phyloP scores from a whole-genome alignment of 169 alveolate species.

The Toxoplasma gondii region DNA sequence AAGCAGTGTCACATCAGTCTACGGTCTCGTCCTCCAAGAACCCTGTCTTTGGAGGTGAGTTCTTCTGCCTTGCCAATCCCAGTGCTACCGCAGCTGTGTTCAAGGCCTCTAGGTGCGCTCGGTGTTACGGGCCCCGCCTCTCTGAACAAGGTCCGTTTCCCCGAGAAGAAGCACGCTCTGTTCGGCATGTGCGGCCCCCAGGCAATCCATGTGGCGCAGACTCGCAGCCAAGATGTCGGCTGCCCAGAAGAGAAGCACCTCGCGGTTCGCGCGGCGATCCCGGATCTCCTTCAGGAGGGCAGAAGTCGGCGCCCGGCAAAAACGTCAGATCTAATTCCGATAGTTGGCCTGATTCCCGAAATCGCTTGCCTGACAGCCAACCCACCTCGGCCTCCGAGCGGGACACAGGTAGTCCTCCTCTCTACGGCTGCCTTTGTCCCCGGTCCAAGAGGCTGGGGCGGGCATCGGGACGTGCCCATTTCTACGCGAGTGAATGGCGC shows the following conservation, averaged over 20 bases:
- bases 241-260: neutral
- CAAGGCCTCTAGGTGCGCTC: neutral
- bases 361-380: neutral
- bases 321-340: too few species aligned
- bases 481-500: slow-evolving; percentile 19
- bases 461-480: neutral
- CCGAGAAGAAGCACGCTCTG: too few species aligned
- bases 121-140: neutral
- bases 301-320: too few species aligned
- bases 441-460: neutral
- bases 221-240: neutral
- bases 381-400: neutral
- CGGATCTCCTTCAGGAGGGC: neutral
- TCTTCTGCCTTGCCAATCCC: neutral
- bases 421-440: slow-evolving; percentile 22
- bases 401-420: neutral
- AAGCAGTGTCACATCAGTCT: neutral
- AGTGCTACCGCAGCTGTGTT: neutral
- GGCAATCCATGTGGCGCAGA: neutral
- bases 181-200: too few species aligned
- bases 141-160: too few species aligned
- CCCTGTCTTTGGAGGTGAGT: neutral
- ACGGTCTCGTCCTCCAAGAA: neutral
- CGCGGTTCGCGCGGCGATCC: neutral
- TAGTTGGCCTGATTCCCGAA: neutral